A percentile compares a stretch with the other conserved stretches of the same genome.
phyloP scores from a whole-genome alignment of 495 filamentous ascomycete genomes.

The Penicillium ucsense region DNA sequence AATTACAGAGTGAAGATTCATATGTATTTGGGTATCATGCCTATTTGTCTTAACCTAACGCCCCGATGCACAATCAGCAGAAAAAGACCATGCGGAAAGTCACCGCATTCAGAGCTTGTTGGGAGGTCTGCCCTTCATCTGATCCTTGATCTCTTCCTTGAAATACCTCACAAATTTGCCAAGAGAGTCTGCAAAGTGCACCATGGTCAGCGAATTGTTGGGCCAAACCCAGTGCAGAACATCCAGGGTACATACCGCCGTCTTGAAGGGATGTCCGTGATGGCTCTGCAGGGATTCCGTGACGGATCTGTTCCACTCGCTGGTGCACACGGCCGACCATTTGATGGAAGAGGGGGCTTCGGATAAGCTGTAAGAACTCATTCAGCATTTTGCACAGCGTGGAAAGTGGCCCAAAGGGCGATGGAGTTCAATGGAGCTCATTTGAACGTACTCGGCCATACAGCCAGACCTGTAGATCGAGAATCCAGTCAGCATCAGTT shows the following conservation, averaged over 20 bases:
- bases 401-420: slow-evolving; percentile 2
- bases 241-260: slow-evolving; percentile 27
- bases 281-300: slow-evolving; percentile 48
- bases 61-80: neutral
- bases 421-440: neutral
- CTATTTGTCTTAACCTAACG: neutral
- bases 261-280: slow-evolving; percentile 45
- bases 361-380: slow-evolving; percentile 38
- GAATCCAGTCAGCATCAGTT: slow-evolving; percentile 1
- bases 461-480: slow-evolving; percentile 28
- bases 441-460: slow-evolving; percentile 27
- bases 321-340: slow-evolving; percentile 47
- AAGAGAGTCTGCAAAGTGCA: slow-evolving; percentile 10
- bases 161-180: slow-evolving; percentile 45
- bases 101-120: slow-evolving; percentile 18
- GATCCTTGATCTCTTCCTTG: slow-evolving; percentile 50
- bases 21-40: slow-evolving; percentile 6
- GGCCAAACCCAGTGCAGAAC: too few species aligned
- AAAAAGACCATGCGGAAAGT: slow-evolving; percentile 1
- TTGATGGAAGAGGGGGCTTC: slow-evolving; percentile 51
- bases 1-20: neutral
- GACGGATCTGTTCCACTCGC: slow-evolving; percentile 38
- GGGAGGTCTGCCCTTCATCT: slow-evolving; percentile 38
- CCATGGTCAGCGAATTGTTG: slow-evolving; percentile 4
- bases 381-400: neutral